Conservation (phyloP, 2,329 filamentous ascomycete genomes). For the Juglanconis oblonga region DNA sequence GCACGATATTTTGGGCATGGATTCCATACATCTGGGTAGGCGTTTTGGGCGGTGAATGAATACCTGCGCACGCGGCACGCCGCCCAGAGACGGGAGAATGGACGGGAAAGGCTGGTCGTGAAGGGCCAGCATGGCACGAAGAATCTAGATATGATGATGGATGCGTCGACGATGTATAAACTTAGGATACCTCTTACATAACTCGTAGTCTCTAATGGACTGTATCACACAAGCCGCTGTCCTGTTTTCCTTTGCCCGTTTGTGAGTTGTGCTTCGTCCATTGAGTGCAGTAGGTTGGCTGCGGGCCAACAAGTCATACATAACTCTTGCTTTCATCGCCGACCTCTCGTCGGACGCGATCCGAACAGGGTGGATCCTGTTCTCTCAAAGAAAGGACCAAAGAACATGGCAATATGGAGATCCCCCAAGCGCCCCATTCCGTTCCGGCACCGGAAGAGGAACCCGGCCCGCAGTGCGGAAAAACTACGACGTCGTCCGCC, state of each 20-base stretch:
- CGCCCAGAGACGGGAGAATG: background rate
- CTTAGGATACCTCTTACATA: constrained; percentile 15
- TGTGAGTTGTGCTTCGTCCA: too few species aligned
- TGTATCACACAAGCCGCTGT: background rate
- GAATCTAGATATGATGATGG: background rate
- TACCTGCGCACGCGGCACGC: background rate
- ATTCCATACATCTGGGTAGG: background rate
- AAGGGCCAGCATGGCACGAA: background rate
- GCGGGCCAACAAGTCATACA: background rate
- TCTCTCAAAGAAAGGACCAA: background rate
- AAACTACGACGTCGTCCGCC: background rate
- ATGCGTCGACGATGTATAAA: constrained; percentile 8
- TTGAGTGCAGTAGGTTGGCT: background rate
- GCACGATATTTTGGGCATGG: constrained; percentile 6
- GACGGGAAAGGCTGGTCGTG: background rate
- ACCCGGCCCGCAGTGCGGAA: background rate
- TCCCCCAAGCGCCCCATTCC: background rate
- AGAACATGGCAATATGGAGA: background rate
- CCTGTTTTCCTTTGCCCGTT: too few species aligned
- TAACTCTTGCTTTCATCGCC: too few species aligned
- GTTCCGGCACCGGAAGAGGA: background rate
- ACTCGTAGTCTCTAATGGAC: constrained; percentile 12
- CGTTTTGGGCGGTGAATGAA: background rate
- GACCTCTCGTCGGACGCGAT: too few species aligned
- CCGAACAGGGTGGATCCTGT: too few species aligned